phyloP scores from a whole-genome alignment of 202 grass and related monocot genomes.

The Digitaria exilis region DNA sequence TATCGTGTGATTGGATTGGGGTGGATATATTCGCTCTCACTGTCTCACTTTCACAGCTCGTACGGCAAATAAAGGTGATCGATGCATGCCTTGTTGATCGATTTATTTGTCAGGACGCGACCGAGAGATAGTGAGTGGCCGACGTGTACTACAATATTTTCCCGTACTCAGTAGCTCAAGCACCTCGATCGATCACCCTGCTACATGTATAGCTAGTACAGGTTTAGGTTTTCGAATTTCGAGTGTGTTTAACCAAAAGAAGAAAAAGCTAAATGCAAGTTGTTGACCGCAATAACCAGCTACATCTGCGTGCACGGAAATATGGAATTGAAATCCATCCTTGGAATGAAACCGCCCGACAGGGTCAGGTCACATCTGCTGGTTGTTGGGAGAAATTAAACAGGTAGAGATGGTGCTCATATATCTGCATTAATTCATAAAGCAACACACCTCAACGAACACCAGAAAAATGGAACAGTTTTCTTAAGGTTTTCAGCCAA shows the following conservation, averaged over 20 bases:
- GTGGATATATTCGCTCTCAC: neutral
- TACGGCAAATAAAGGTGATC: neutral
- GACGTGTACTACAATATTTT: neutral
- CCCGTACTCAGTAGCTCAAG: neutral
- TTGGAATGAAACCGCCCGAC: conserved; percentile 24
- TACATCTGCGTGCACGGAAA: no score
- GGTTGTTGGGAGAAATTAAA: neutral
- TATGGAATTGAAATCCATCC: no score
- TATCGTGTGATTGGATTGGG: neutral
- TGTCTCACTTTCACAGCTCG: no score
- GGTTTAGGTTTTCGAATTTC: no score
- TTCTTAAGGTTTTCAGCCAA: neutral
- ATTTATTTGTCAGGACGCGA: neutral
- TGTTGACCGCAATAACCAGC: conserved; percentile 14
- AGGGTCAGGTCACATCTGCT: conserved; percentile 28
- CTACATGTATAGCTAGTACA: neutral
- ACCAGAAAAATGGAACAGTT: neutral
- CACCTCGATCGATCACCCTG: neutral
- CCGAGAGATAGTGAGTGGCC: neutral
- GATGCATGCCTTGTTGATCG: neutral
- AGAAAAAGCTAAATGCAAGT: conserved; percentile 8
- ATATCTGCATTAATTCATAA: neutral
- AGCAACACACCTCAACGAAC: neutral
- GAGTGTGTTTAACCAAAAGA: conserved; percentile 28
- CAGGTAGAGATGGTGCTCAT: neutral